phyloP scores from a whole-genome alignment of 805 yeast species.

The Lipomyces anomalus region DNA sequence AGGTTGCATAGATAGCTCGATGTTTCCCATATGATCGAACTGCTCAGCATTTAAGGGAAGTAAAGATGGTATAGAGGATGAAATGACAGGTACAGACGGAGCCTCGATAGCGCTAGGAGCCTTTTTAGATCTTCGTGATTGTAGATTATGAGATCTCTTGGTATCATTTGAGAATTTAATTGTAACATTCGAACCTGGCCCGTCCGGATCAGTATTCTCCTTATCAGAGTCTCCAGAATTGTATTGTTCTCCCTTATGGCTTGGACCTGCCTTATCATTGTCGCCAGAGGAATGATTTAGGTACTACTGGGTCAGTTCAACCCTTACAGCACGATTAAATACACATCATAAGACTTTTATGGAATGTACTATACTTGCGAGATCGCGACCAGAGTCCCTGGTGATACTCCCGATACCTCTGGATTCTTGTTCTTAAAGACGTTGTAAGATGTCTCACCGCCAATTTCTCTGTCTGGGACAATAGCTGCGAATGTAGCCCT shows the following conservation, averaged over 20 bases:
- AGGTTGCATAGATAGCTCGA: background rate
- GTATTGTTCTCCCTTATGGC: too few species aligned
- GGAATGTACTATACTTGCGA: too few species aligned
- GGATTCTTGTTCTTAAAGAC: background rate
- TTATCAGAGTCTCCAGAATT: background rate
- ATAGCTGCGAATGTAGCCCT: too few species aligned
- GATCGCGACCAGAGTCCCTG: background rate
- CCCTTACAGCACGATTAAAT: too few species aligned
- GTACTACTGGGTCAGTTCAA: too few species aligned
- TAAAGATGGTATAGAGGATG: background rate
- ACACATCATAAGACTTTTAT: too few species aligned
- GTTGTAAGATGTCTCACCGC: background rate
- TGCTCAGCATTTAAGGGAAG: background rate
- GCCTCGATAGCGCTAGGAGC: background rate
- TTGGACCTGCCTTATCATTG: background rate
- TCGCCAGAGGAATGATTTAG: background rate
- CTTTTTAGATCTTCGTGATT: too few species aligned
- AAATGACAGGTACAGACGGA: background rate
- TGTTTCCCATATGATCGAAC: too few species aligned
- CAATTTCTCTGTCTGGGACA: too few species aligned
- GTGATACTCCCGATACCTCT: background rate
- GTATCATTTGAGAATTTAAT: background rate
- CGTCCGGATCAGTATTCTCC: background rate
- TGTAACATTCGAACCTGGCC: background rate
- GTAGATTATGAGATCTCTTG: background rate